phyloP scores from a whole-genome alignment of 164 flowering plant species.

The Pachysandra terminalis region DNA sequence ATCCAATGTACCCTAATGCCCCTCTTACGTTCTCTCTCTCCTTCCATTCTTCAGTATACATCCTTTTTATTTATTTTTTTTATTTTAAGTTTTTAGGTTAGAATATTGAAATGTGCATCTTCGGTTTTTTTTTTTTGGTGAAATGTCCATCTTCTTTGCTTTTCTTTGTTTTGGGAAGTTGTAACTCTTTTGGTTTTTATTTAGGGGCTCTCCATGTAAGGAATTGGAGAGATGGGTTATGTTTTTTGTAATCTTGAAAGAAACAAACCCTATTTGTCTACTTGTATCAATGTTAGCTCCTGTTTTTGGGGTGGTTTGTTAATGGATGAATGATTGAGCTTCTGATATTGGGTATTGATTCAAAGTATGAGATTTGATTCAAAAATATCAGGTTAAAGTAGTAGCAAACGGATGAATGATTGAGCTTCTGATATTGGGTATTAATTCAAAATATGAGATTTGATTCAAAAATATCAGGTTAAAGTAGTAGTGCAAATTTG shows the following conservation, averaged over 20 bases:
- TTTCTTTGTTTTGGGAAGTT: conserved; percentile 46
- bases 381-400: too few species aligned
- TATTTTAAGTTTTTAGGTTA: too few species aligned
- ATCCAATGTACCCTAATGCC: conserved; percentile 34
- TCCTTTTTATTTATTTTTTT: conserved; percentile 20
- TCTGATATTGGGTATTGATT: not conserved
- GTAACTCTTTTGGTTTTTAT: conserved; percentile 29
- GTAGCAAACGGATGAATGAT: conserved; percentile 1
- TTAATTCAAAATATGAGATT: too few species aligned
- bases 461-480: too few species aligned
- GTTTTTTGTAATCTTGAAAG: conserved; percentile 39
- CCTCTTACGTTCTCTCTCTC: not conserved
- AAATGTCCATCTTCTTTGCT: too few species aligned
- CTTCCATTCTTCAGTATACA: conserved; percentile 19
- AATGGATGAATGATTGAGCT: not conserved
- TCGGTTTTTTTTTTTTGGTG: conserved; percentile 8
- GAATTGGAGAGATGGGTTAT: conserved; percentile 31
- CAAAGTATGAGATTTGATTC: too few species aligned
- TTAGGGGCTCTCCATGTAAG: conserved; percentile 30
- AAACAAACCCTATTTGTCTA: conserved; percentile 35
- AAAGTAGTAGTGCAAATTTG: too few species aligned
- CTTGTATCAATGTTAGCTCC: conserved; percentile 34
- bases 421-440: not conserved
- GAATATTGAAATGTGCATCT: conserved; percentile 20
- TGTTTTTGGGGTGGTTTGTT: conserved; percentile 32